Evolutionary conservation across 768 basidiomycete genomes (phyloP), one percentile per base, ranked within the genome.

Genomic region (Boletus coccyginus): DNA sequence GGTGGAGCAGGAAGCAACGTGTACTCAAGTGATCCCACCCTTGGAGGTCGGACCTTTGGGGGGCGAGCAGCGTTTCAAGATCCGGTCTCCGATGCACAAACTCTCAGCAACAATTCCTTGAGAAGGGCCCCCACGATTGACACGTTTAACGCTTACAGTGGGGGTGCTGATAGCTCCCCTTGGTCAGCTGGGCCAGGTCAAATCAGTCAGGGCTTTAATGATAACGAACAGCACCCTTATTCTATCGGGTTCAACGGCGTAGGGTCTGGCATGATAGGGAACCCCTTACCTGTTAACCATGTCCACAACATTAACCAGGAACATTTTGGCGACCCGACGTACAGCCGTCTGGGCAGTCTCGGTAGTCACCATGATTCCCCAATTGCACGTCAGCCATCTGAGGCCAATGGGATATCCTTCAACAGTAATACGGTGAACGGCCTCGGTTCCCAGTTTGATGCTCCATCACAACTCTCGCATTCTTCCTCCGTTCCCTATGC

Each of bases 51-150:
- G 53, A 60, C 68, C 48, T 61, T 71, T 47, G 55, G 58, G 55
- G 75, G 76, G 40, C 70, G 76, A 60, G 67, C 70, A 45, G 65
- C 72, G 2, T 76, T 77, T 46, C 71, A 74, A 50, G 81, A 83
- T 33, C 51, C 73, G 11, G 65, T 69, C 9, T 50, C 76, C 1
- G 81, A 84, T 53, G 65, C 71, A 38, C 74, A 75, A 31, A 32
- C 68, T 17, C 75, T 73, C 56, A 68, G 67, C 19, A 74, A 66
- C 57, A 58, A 73, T 19, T 57, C 64, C 5, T 60, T 70, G 9
- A 72, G 64, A 38, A 73, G 74, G 61, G 64, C 57, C 36, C 62
- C 74, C 32, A 62, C 69, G 43, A 58, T 75, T 39, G 80, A 82
- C 52, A 74, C 72, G 16, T 74, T 75, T 59, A 74, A 73, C 27